Evolutionary conservation across 257 asterid genomes (phyloP).

Genomic region (Solanum sitiens): DNA sequence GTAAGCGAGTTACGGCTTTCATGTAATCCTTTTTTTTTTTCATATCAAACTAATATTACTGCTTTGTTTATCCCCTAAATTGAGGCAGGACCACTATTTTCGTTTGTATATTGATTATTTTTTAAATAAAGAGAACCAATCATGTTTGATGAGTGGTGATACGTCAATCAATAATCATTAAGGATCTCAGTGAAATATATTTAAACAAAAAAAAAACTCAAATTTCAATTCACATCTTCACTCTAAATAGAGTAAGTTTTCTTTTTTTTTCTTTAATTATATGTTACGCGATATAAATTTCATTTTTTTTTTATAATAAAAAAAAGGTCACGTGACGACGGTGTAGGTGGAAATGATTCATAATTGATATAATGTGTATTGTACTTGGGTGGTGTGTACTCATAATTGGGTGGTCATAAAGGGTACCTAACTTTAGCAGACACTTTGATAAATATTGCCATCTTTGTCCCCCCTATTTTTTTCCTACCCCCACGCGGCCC

Average conservation of each 20-base stretch:
- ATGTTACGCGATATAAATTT: not conserved
- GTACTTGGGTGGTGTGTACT: conserved; percentile 54
- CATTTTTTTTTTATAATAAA: fast-evolving
- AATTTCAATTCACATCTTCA: not conserved
- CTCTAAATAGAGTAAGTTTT: not conserved
- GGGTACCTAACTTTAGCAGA: conserved; percentile 46
- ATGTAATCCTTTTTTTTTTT: too few relatives aligned
- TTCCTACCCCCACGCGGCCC: not conserved
- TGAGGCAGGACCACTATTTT: not conserved
- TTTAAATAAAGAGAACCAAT: not conserved
- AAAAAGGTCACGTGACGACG: not conserved
- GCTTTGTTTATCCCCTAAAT: not conserved
- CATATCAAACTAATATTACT: not conserved
- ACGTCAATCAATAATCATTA: not conserved
- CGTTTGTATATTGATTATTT: not conserved
- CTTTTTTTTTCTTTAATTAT: too few relatives aligned
- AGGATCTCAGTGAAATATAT: not conserved
- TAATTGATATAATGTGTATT: conserved; percentile 26
- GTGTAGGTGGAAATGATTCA: not conserved
- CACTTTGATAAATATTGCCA: conserved; percentile 34
- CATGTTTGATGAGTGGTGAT: not conserved
- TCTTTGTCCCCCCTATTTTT: not conserved
- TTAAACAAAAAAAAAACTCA: not conserved
- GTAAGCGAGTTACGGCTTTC: too few relatives aligned
- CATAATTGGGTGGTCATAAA: conserved; percentile 54